Conservation (phyloP, 1,284 basidiomycete genomes). For the Thecaphora thlaspeos region DNA sequence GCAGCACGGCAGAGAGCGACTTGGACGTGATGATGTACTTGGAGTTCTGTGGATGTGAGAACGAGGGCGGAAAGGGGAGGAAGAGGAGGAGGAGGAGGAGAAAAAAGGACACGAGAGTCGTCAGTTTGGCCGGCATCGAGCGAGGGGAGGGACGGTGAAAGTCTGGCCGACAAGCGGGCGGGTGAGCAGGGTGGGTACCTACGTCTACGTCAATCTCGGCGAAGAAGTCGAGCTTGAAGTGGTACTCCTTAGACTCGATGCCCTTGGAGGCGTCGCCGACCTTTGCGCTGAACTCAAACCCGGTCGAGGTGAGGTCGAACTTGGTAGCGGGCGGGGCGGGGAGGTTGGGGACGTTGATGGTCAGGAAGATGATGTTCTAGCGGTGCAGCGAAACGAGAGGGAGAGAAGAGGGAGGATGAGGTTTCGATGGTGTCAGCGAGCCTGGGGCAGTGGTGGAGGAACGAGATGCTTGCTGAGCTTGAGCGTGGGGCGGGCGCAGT, state of each 20-base stretch:
- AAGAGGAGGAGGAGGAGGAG: not conserved
- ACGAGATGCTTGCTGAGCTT: too few relatives aligned
- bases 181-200: too few relatives aligned
- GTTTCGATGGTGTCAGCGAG: too few relatives aligned
- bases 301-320: conserved; percentile 45
- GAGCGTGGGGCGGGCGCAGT: too few relatives aligned
- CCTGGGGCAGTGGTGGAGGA: too few relatives aligned
- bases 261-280: conserved; percentile 43
- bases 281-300: conserved; percentile 48
- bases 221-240: conserved; percentile 53
- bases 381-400: not conserved
- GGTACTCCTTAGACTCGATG: conserved; percentile 50
- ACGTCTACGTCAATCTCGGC: conserved; percentile 53
- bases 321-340: conserved; percentile 46
- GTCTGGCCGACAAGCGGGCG: too few relatives aligned
- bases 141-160: too few relatives aligned
- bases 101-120: not conserved
- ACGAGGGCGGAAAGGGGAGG: not conserved
- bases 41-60: conserved; percentile 13
- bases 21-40: conserved; percentile 55
- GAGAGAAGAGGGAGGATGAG: not conserved
- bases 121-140: too few relatives aligned
- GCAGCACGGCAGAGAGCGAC: conserved; percentile 50
- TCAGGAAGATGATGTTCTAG: conserved; percentile 54
- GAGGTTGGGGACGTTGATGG: conserved; percentile 57